Base-by-base conservation (phyloP, 306 rosid genomes). In the Cicer pinnatifidum region DNA sequence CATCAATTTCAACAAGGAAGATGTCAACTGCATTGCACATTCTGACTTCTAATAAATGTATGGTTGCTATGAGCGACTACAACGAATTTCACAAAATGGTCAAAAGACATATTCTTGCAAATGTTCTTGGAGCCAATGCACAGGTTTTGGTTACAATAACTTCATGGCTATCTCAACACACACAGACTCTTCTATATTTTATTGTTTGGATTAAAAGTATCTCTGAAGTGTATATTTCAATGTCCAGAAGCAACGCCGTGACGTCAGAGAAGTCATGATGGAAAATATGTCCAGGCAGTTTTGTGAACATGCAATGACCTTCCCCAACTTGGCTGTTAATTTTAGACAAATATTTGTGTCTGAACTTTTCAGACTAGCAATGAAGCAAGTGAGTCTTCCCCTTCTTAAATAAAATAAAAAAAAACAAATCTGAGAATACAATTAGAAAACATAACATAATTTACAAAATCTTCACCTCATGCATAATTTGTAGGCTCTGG, bases 61-160 rank as follows among this genome's bases (percentile, higher is more conserved):
- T 94, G 96, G 99, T 94, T 82, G 97, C 99, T n/a, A 82, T 15
- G 11, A 91, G 97, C 40, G 99, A 94, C 80, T 91, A 91, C 89
- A 78, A 89, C 10, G 90, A 90, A 1, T 94, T 94, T 82, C 99
- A 94, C 83, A 94, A 87, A 88, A 77, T 46, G 81, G 72, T 78
- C 20, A 94, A 94, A 69, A 84, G 67, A 69, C 83, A 85, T 73
- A 84, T 94, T 58, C 91, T 91, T 51, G 3, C 96, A 58, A 88
- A 80, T 72, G 68, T 94, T 63, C 83, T 91, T 47, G 97, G 99
- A 51, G 70, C 88, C 9, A 85, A 78, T 75, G 97, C 98, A 50
- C 98, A 90, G 97, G 97, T 92, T 67, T 12, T 66, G 9, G 71
- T 62, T 67, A 5, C 56, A n/a, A 1, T 3, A 12, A 73, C 5